Conservation (phyloP, 352 stramenopile species). For the Phytophthora sp. region DNA sequence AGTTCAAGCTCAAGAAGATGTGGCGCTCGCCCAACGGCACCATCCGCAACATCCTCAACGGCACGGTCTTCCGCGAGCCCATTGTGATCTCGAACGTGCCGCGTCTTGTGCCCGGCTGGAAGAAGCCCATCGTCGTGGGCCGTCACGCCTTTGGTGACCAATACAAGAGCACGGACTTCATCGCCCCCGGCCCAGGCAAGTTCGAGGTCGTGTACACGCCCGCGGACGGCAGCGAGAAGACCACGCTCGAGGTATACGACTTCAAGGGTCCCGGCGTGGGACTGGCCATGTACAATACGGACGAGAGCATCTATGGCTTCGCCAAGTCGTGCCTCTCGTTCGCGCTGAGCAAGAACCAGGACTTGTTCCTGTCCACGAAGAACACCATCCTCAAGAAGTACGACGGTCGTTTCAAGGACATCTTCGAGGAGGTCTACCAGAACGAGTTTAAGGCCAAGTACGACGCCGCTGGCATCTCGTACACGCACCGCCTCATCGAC, state of each 20-base stretch:
- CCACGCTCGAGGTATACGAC: constrained; percentile 70
- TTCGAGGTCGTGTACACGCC: constrained; percentile 79
- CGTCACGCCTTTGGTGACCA: constrained; percentile 83
- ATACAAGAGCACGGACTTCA: constrained; percentile 83
- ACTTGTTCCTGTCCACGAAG: constrained; percentile 80
- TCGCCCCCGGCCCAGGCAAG: constrained; percentile 67
- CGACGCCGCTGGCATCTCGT: constrained; percentile 74
- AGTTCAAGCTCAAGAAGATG: constrained; percentile 81
- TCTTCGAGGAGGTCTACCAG: constrained; percentile 86
- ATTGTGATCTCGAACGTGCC: constrained; percentile 86
- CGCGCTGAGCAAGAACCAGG: constrained; percentile 65
- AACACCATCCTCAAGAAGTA: constrained; percentile 89
- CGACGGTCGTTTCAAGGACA: constrained; percentile 80
- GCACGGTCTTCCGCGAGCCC: constrained; percentile 84
- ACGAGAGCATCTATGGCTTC: constrained; percentile 82
- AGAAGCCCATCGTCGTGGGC: constrained; percentile 80
- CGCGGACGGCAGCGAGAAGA: constrained; percentile 51
- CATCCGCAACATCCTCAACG: constrained; percentile 84
- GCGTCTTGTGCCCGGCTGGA: constrained; percentile 76
- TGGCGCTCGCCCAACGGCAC: constrained; percentile 78
- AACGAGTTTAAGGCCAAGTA: constrained; percentile 78
- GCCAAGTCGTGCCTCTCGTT: constrained; percentile 76
- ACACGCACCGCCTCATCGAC: constrained; percentile 83
- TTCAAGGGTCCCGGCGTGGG: constrained; percentile 64
- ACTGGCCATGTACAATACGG: constrained; percentile 88